Evolutionary conservation across 306 rosid species (phyloP).

Genomic region (Mimosa bimucronata): DNA sequence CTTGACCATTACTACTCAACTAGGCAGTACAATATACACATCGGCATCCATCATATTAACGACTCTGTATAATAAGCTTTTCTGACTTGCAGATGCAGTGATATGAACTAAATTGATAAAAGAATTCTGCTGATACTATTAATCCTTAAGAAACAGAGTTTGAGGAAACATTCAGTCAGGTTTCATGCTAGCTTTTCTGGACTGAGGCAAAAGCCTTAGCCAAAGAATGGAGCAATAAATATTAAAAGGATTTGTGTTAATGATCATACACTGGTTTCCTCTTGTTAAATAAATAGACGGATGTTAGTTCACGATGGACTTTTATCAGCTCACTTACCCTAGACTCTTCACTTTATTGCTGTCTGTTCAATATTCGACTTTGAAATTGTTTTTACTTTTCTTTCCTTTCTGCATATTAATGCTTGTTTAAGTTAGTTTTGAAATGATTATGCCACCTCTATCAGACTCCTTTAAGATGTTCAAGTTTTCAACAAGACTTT

Average conservation of each 20-base stretch:
- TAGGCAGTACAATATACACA: conserved; percentile 10
- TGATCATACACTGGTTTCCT: conserved; percentile 14
- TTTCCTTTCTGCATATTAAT: conserved; percentile 36
- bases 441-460: neutral
- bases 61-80: conserved; percentile 25
- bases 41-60: conserved; percentile 12
- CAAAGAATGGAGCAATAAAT: conserved; percentile 21
- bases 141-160: conserved; percentile 21
- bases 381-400: conserved; percentile 3
- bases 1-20: conserved; percentile 27
- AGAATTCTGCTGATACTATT: conserved; percentile 7
- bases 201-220: conserved; percentile 27
- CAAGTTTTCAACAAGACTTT: conserved; percentile 26
- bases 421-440: neutral
- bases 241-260: neutral
- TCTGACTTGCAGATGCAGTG: conserved; percentile 19
- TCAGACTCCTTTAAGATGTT: neutral
- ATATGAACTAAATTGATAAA: conserved; percentile 27
- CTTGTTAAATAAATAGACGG: conserved; percentile 9
- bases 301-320: conserved; percentile 2
- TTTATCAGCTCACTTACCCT: neutral
- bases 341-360: neutral
- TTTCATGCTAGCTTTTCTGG: conserved; percentile 25
- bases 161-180: conserved; percentile 8
- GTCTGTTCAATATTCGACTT: neutral